Evolutionary conservation across 257 asterid species (phyloP).

Genomic region (Mentha longifolia): DNA sequence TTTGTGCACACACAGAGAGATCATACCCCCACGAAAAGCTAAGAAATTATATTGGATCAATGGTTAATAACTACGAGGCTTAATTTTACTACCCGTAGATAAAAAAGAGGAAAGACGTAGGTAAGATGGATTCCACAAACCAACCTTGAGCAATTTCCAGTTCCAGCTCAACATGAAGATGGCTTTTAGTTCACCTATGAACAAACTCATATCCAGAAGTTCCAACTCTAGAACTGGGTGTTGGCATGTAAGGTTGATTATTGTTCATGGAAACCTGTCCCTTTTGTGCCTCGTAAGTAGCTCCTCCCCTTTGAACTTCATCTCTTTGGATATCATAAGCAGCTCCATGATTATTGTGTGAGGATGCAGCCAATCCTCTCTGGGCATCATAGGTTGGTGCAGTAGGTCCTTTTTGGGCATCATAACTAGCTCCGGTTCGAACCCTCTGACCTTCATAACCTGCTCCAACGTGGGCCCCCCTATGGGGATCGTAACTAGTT

Average conservation of each 20-base stretch:
- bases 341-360: slow-evolving; percentile 29
- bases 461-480: slow-evolving; percentile 38
- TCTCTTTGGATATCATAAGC: slow-evolving; percentile 19
- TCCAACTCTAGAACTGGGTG: slow-evolving; percentile 48
- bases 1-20: background rate
- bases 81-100: background rate
- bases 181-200: slow-evolving; percentile 45
- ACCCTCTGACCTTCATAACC: slow-evolving; percentile 52
- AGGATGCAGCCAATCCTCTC: slow-evolving; percentile 43
- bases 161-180: slow-evolving; percentile 4
- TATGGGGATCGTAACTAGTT: slow-evolving; percentile 52
- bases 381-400: slow-evolving; percentile 50
- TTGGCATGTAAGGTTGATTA: slow-evolving; percentile 41
- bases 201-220: slow-evolving; percentile 48
- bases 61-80: background rate
- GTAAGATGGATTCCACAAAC: too few relatives aligned
- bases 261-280: slow-evolving; percentile 47
- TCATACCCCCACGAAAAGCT: background rate
- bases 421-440: slow-evolving; percentile 43
- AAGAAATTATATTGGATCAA: background rate
- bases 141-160: background rate
- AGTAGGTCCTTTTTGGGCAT: slow-evolving; percentile 39
- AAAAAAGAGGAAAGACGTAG: too few relatives aligned
- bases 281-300: background rate
- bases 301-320: slow-evolving; percentile 31